Conservation (phyloP, 768 basidiomycete species). For the Russula dissimulans region DNA sequence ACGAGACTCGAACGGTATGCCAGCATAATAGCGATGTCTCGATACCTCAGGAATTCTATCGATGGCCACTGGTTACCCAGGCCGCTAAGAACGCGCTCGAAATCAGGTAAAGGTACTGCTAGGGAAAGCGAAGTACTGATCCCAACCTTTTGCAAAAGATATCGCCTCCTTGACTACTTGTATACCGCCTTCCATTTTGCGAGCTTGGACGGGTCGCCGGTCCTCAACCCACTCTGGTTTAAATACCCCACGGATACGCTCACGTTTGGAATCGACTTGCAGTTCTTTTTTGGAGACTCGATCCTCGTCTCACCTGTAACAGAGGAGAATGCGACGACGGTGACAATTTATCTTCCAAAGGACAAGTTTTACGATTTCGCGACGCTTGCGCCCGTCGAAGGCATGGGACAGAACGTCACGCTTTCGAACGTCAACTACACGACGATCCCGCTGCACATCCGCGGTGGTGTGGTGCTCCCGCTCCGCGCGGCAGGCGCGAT, state of each 20-base stretch:
- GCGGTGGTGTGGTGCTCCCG: conserved; percentile 50
- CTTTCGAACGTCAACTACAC: conserved; percentile 43
- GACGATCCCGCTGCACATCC: conserved; percentile 54
- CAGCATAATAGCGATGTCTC: conserved; percentile 48
- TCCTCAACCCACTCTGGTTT: conserved; percentile 58
- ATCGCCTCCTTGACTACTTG: conserved; percentile 61
- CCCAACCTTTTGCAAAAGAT: conserved; percentile 29
- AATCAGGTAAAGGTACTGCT: conserved; percentile 39
- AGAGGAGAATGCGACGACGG: conserved; percentile 47
- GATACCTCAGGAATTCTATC: conserved; percentile 59
- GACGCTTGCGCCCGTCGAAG: conserved; percentile 40
- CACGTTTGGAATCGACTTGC: conserved; percentile 53
- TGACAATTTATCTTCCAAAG: conserved; percentile 50
- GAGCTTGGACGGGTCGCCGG: conserved; percentile 48
- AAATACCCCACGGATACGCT: conserved; percentile 53
- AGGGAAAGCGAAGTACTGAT: neutral
- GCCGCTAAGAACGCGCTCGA: conserved; percentile 53
- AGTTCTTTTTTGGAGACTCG: conserved; percentile 61
- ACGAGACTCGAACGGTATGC: neutral
- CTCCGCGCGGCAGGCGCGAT: conserved; percentile 45
- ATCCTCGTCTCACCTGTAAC: conserved; percentile 65
- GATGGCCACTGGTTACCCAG: conserved; percentile 46
- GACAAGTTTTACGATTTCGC: conserved; percentile 60
- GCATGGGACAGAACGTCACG: conserved; percentile 37
- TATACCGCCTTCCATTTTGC: conserved; percentile 63